phyloP scores from a whole-genome alignment of 2,329 filamentous ascomycete species.

The Scytalidium sp. region DNA sequence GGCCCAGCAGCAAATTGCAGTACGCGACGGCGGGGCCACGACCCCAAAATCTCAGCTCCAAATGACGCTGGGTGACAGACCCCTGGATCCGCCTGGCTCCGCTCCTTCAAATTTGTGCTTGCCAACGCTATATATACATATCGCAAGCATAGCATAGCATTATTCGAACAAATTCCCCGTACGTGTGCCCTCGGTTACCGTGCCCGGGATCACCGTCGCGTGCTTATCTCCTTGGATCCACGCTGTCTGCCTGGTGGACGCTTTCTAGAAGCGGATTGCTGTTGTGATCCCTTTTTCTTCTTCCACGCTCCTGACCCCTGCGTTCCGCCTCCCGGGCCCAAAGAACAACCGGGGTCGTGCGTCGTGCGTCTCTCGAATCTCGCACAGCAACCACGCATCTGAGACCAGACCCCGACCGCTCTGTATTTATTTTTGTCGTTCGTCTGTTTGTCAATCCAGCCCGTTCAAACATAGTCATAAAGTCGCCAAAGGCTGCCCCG shows the following conservation, averaged over 20 bases:
- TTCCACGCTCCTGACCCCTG: not conserved
- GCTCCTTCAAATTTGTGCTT: too few species aligned
- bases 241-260: not conserved
- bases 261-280: not conserved
- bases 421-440: too few species aligned
- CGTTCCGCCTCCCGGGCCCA: not conserved
- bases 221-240: not conserved
- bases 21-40: too few species aligned
- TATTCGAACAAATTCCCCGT: too few species aligned
- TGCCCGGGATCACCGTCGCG: too few species aligned
- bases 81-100: too few species aligned
- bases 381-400: not conserved
- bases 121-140: too few species aligned
- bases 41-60: too few species aligned
- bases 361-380: not conserved
- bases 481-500: not conserved
- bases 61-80: too few species aligned
- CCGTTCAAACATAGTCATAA: not conserved
- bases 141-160: too few species aligned
- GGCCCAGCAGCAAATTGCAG: too few species aligned
- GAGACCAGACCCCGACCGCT: not conserved
- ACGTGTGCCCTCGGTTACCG: too few species aligned
- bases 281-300: not conserved
- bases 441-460: not conserved
- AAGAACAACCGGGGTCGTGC: not conserved